Evolutionary conservation across 352 stramenopile genomes (phyloP), one percentile per base, ranked within the genome.

Genomic region (Pythium chondricola): DNA sequence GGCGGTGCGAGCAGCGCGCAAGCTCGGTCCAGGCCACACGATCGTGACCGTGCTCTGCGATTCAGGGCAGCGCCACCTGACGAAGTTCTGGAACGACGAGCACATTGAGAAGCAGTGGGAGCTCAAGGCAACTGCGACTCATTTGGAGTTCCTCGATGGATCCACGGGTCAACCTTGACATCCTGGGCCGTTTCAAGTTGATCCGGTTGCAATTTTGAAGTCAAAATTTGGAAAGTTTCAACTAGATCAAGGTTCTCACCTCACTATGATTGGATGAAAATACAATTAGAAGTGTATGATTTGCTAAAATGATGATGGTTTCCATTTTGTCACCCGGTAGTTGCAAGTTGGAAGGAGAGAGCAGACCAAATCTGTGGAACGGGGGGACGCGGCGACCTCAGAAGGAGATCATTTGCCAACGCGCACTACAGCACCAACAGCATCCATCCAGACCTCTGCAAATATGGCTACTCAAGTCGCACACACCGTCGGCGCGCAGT

Each of bases 11-110:
- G 67, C 71, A 2, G 83, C 83, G 9, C 69, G 75, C 25, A 77
- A 85, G 59, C 67, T 95, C 38, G 83, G 85, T 0, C 75, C 74
- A 6, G 83, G 83, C 45, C 82, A 90, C 65, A 88, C 69, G 9
- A 64, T 96, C 43, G 83, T 93, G 27, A 96, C 86, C 3, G 59
- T 95, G 37, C 59, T 96, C 31, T 96, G 86, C 53, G 86, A 96
- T 65, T 88, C 76, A n/a, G 86, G 85, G 2, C 77, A 95, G 59
- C 76, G 83, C 49, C 83, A 96, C 68, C 55, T 93, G 43, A 93
- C 76, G 51, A 95, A 95, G 67, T 88, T 95, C 47, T 95, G 78
- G 78, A 83, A 92, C 64, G 63, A 87, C 24, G 58, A 77, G 35
- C 82, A 88, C 56, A 68, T 95, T 36, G 65, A 70, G 22, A 55